phyloP scores from a whole-genome alignment of 2,329 filamentous ascomycete genomes.

The Graphilbum sp. region DNA sequence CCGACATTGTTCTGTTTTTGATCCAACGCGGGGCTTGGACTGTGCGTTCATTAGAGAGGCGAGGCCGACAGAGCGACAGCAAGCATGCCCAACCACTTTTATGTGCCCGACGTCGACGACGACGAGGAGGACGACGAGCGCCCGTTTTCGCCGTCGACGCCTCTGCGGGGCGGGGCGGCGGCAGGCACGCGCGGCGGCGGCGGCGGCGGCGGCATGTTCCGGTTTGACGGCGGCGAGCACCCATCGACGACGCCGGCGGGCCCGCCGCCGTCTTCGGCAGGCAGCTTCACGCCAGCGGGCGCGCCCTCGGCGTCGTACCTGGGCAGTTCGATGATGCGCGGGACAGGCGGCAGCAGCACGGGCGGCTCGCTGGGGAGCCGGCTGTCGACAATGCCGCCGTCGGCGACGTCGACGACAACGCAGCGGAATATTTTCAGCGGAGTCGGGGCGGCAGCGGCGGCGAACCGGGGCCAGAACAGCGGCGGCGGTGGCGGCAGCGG shows the following conservation, averaged over 20 bases:
- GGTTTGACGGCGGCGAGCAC: slow-evolving; percentile 20
- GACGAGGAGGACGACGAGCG: slow-evolving; percentile 5
- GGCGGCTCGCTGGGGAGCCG: not conserved
- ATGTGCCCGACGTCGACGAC: slow-evolving; percentile 9
- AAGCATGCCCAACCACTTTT: slow-evolving; percentile 9
- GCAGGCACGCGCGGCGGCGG: not conserved
- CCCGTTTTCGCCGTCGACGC: slow-evolving; percentile 7
- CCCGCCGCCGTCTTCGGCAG: slow-evolving; percentile 32
- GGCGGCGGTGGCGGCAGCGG: no score
- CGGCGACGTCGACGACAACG: not conserved
- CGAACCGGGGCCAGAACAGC: no score
- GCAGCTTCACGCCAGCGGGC: slow-evolving; percentile 39
- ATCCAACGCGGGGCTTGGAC: no score
- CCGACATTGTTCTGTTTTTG: no score
- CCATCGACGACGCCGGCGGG: slow-evolving; percentile 38
- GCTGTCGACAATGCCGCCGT: not conserved
- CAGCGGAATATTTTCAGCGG: not conserved
- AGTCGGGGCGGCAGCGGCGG: no score
- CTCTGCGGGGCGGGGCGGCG: slow-evolving; percentile 1
- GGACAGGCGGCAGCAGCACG: slow-evolving; percentile 6
- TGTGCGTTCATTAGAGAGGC: no score
- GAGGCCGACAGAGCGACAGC: not conserved
- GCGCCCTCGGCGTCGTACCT: slow-evolving; percentile 38
- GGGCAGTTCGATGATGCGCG: slow-evolving; percentile 35
- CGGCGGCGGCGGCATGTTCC: slow-evolving; percentile 16